phyloP scores from a whole-genome alignment of 352 stramenopile genomes.

The Phytophthora hibernalis region DNA sequence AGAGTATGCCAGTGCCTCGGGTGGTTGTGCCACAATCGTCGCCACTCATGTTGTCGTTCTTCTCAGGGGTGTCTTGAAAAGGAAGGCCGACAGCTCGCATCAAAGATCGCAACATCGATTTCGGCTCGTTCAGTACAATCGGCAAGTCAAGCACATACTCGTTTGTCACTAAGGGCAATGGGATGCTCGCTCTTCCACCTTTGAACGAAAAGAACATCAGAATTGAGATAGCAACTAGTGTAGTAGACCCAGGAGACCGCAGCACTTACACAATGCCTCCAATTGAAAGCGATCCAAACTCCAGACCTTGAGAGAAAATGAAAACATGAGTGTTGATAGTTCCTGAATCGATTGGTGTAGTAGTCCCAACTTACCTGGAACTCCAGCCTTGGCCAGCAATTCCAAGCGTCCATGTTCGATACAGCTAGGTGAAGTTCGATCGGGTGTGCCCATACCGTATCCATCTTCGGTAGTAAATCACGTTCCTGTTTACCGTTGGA shows the following conservation, averaged over 20 bases:
- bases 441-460: conserved; percentile 61
- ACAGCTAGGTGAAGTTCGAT: conserved; percentile 59
- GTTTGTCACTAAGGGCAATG: conserved; percentile 40
- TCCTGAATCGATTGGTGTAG: background rate
- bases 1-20: conserved; percentile 34
- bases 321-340: background rate
- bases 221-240: background rate
- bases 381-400: conserved; percentile 50
- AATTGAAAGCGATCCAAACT: conserved; percentile 51
- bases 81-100: conserved; percentile 29
- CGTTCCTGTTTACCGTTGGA: conserved; percentile 1
- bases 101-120: conserved; percentile 28
- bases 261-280: conserved; percentile 45
- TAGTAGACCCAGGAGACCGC: background rate
- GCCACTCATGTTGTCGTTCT: background rate
- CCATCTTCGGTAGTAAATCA: conserved; percentile 35
- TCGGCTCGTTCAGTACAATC: conserved; percentile 26
- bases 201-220: background rate
- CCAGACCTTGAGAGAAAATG: conserved; percentile 35
- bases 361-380: conserved; percentile 35
- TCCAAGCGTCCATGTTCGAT: conserved; percentile 15
- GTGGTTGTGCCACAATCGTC: conserved; percentile 2
- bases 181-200: conserved; percentile 47
- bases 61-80: background rate
- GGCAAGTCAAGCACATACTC: conserved; percentile 60